Base-by-base conservation (phyloP, 1,284 basidiomycete species). In the Erythrobasidium hasegawianum region DNA sequence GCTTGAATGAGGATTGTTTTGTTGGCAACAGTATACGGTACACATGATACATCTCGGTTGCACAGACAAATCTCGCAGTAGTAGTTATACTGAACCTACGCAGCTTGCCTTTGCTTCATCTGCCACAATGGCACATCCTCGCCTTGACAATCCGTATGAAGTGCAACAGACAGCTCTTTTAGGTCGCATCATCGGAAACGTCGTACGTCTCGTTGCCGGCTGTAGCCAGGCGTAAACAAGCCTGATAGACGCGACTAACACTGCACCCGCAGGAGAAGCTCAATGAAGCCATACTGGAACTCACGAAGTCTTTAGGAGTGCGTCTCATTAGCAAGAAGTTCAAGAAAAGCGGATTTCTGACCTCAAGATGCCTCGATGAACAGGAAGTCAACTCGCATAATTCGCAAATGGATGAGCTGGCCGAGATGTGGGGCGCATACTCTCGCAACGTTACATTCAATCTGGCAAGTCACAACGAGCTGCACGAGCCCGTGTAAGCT, bases 201-300 rank as follows among this genome's bases (percentile, higher is more conserved):
- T 72, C 10, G 67, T 68, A 40, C 33, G 59, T 57, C 22, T 5
- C 55, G 13, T 16, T 1, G 2, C n/a, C 61, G 2, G 27, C 14
- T 43, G 2, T 47, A 16, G 3, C 24, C 5, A 16, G 26, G 45
- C 8, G 50, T 4, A 40, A 18, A 20, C 27, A 22, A 41, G 16
- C 49, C 2, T 8, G 4, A 2, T 14, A 3, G 7, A 22, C 26
- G n/a, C 39, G 11, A 33, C 33, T 33, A 8, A 43, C 27, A 26
- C 16, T 43, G n/a, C 11, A 9, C 45, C 22, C 8, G 29, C 43
- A 68, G 67, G 71, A 72, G 26, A 72, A 72, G 64, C 59, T 72
- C 14, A 70, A 70, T 24, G 71, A 72, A 57, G 71, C 71, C 16
- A 64, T 72, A 49, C 58, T 67, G n/a, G 71, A 72, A 59, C 53